These are phyloP conservation scores for Exserohilum turcica DNA, from an alignment of 2,329 filamentous ascomycete species.

Conservation along the genomic window DNA sequence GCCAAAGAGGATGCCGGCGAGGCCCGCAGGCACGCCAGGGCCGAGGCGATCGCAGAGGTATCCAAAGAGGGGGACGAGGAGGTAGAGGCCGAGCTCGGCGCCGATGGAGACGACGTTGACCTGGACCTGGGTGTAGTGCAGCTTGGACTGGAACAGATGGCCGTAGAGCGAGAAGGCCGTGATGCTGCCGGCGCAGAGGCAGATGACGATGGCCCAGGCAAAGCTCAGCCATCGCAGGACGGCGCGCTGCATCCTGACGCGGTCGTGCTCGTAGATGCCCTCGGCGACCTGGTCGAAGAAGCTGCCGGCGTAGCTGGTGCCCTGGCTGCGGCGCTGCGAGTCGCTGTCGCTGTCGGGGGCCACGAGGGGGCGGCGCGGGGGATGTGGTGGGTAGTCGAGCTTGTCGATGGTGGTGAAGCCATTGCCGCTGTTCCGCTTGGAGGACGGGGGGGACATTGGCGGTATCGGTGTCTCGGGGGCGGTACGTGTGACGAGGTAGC, in stretches of 20 bases:
- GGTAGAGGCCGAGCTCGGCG: conserved; percentile 85
- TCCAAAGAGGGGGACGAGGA: conserved; percentile 87
- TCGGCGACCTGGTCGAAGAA: conserved; percentile 67
- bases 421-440: conserved; percentile 40
- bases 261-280: conserved; percentile 64
- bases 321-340: conserved; percentile 46
- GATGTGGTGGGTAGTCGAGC: conserved; percentile 54
- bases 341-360: conserved; percentile 42
- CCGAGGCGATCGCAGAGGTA: conserved; percentile 90
- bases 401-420: conserved; percentile 52
- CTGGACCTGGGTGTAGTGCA: conserved; percentile 88
- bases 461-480: conserved; percentile 14
- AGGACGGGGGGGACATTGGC: conserved; percentile 39
- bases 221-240: conserved; percentile 62
- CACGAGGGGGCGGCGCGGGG: conserved; percentile 50
- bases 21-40: conserved; percentile 74
- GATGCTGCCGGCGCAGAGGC: conserved; percentile 86
- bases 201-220: conserved; percentile 64
- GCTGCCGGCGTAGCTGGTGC: conserved; percentile 55
- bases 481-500: conserved; percentile 26
- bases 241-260: conserved; percentile 59
- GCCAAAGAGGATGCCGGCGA: conserved; percentile 76
- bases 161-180: conserved; percentile 94
- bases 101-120: conserved; percentile 90
- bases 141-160: conserved; percentile 81